phyloP scores from a whole-genome alignment of 1,284 basidiomycete species.

The Ceratobasidium sp. region DNA sequence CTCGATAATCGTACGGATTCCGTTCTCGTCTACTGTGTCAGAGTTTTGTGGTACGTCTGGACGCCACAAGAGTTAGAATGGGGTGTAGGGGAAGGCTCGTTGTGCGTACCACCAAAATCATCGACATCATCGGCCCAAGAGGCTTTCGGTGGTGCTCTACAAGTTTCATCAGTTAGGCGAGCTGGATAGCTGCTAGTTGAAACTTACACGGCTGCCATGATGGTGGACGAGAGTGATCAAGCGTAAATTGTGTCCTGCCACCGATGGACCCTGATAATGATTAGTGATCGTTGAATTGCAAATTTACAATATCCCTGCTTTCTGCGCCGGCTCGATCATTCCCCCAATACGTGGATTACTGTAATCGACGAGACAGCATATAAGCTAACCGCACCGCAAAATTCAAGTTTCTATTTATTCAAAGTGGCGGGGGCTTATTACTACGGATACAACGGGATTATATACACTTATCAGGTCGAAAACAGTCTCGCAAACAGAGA shows the following conservation, averaged over 20 bases:
- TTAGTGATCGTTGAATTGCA: too few relatives aligned
- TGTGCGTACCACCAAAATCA: conserved; percentile 67
- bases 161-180: neutral
- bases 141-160: conserved; percentile 64
- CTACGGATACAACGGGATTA: too few relatives aligned
- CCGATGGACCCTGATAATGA: conserved; percentile 8
- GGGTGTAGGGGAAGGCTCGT: neutral
- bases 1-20: conserved; percentile 87
- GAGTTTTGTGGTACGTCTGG: conserved; percentile 63
- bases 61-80: neutral
- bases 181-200: neutral
- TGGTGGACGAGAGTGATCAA: conserved; percentile 31
- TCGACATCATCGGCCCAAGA: conserved; percentile 89
- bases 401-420: too few relatives aligned
- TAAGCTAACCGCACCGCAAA: too few relatives aligned
- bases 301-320: too few relatives aligned
- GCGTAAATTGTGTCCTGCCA: conserved; percentile 39
- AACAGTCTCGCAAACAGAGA: too few relatives aligned
- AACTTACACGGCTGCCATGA: conserved; percentile 34
- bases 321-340: too few relatives aligned
- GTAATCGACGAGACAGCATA: too few relatives aligned
- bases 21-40: conserved; percentile 88
- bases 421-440: too few relatives aligned
- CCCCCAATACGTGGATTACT: too few relatives aligned
- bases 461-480: too few relatives aligned